Base-by-base conservation (phyloP, 352 stramenopile genomes). In the Halophytophthora polymorphica region DNA sequence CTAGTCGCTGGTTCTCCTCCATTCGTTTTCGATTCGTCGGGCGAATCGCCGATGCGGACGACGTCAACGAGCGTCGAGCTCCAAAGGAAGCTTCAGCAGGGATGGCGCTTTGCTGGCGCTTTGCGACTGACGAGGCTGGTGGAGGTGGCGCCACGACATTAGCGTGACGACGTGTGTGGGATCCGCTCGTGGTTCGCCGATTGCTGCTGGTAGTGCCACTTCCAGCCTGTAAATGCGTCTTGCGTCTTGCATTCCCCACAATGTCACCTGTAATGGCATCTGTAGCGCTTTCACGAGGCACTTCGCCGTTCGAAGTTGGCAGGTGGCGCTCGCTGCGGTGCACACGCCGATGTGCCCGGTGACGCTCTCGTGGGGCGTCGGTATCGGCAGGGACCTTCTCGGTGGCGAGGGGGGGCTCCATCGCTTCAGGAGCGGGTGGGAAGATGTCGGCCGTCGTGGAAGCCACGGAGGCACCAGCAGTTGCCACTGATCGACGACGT, bases 11-110 rank as follows among this genome's bases (percentile, higher is more conserved):
- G n/a, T 1, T 45, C 8, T 38, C 46, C 5, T 54, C 53, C 6
- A 67, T 22, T n/a, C 53, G 53, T 15, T 67, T 67, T 0, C 59
- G 55, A 18, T 84, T 83, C 0, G 61, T 66, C 21, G 70, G 75
- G 2, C 75, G 68, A 12, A 75, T 50, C 2, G 65, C 62, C 1
- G 75, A 84, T 0, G 70, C 72, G 1, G 75, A 86, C 6, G 75
- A 79, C 0, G 65, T 77, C 21, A 86, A 54, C 7, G 36, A 22
- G 15, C 51, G 48, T 56, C 54, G 38, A 21, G 41, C 48, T 33
- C 33, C n/a, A 6, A 45, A 35, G 35, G 3, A 45, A 13, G 39
- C 21, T 23, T 63, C 58, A 13, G 50, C 37, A 8, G 40, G 36
- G 17, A 34, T 22, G 2, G 6, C 21, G 18, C 48, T 3, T 18